phyloP scores from a whole-genome alignment of 352 stramenopile genomes.

The Pythium monospermum region DNA sequence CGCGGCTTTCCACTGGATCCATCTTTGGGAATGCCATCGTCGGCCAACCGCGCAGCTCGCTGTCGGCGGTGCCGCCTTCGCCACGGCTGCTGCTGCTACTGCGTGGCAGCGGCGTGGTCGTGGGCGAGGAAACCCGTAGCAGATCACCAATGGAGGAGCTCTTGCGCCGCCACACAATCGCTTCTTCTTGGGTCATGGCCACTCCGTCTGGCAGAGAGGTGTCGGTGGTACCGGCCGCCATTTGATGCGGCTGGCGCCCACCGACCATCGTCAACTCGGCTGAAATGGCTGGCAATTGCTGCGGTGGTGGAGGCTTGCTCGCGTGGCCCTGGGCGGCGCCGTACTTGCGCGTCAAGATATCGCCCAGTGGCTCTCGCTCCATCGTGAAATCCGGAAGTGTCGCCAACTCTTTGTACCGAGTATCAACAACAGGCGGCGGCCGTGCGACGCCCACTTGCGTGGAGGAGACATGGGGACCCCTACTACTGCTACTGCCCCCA shows the following conservation, averaged over 20 bases:
- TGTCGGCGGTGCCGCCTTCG: not conserved
- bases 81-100: conserved; percentile 5
- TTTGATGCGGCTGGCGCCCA: not conserved
- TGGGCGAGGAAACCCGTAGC: conserved; percentile 3
- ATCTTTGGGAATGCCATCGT: conserved; percentile 29
- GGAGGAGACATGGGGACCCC: not conserved
- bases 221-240: not conserved
- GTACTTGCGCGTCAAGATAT: conserved; percentile 36
- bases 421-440: conserved; percentile 36
- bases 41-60: conserved; percentile 11
- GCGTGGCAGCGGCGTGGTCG: conserved; percentile 6
- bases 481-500: not conserved
- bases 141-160: conserved; percentile 14
- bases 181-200: not conserved
- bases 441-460: conserved; percentile 21
- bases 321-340: conserved; percentile 39
- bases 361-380: conserved; percentile 5
- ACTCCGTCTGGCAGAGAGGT: not conserved
- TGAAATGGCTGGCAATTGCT: conserved; percentile 41
- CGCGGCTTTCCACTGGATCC: conserved; percentile 30
- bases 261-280: conserved; percentile 25
- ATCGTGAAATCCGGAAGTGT: conserved; percentile 30
- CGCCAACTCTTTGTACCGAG: conserved; percentile 42
- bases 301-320: conserved; percentile 46
- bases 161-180: conserved; percentile 1